Evolutionary conservation across 2,329 filamentous ascomycete species (phyloP), one percentile per base, ranked within the genome.

Genomic region (Colletotrichum cordylinicola): DNA sequence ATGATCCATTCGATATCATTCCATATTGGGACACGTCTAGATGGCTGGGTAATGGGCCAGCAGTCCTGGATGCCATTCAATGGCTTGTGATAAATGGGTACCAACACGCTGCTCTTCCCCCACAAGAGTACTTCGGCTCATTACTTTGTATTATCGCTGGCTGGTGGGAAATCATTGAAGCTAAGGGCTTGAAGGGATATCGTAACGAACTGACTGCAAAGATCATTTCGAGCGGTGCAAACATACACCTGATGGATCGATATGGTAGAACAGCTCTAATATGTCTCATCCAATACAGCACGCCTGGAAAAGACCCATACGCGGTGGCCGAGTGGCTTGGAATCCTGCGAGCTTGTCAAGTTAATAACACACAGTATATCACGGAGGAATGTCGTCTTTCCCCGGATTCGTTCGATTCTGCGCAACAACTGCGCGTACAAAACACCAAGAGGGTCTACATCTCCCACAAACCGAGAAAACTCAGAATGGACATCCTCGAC

Each of bases 141-240:
- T n/a, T n/a, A n/a, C n/a, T n/a, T n/a, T n/a, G n/a, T n/a, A n/a
- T n/a, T n/a, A n/a, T n/a, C n/a, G n/a, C n/a, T n/a, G n/a, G n/a
- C n/a, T n/a, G n/a, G n/a, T n/a, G n/a, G n/a, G n/a, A n/a, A n/a
- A n/a, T n/a, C n/a, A n/a, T n/a, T n/a, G n/a, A n/a, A n/a, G n/a
- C n/a, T n/a, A n/a, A n/a, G n/a, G n/a, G 6, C 31, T 31, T 31
- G 9, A 6, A 5, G 16, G 8, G 7, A 9, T 4, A 8, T 4
- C 9, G 15, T 2, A 8, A 21, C 4, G 6, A 1, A 2, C 8
- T 60, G 4, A 16, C 35, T 3, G 4, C 4, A 5, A n/a, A 6
- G 8, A 31, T 60, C 4, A 33, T 60, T 31, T 18, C 9, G 12
- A 9, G 29, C 1, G 56, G 56, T 21, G 6, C 27, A 3, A 16